phyloP scores from a whole-genome alignment of 495 filamentous ascomycete species.

The Neurospora sp. region DNA sequence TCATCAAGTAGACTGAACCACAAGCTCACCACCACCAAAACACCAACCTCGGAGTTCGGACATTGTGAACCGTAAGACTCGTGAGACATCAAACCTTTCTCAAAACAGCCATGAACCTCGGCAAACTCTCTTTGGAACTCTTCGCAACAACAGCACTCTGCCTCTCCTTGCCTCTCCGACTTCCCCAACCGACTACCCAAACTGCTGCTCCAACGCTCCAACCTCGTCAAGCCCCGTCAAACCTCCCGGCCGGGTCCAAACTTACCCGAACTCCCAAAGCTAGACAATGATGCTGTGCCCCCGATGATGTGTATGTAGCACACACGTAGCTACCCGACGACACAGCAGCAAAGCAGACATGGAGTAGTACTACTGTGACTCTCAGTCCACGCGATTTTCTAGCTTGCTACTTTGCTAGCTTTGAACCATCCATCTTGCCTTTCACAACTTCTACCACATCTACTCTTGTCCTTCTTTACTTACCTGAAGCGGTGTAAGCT shows the following conservation, averaged over 20 bases:
- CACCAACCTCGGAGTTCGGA: background rate
- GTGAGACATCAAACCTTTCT: background rate
- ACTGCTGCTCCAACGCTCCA: background rate
- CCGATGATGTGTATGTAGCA: background rate
- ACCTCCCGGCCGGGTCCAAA: background rate
- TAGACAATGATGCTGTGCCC: background rate
- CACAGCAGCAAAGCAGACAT: background rate
- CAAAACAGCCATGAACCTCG: background rate
- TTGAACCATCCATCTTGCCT: background rate
- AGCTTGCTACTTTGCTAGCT: background rate
- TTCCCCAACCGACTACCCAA: background rate
- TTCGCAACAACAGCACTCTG: background rate
- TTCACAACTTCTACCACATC: background rate
- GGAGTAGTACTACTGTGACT: background rate
- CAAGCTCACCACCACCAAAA: background rate
- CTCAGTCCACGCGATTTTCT: background rate
- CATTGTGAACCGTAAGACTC: background rate
- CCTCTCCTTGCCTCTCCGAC: background rate
- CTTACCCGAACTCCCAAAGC: background rate
- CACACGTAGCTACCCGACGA: background rate
- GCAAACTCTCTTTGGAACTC: background rate
- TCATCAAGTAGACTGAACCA: background rate
- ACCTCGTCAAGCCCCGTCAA: background rate
- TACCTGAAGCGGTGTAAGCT: background rate
- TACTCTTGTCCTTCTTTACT: background rate